Conservation (phyloP, 345 rosid species). For the Hibiscus trionum region DNA sequence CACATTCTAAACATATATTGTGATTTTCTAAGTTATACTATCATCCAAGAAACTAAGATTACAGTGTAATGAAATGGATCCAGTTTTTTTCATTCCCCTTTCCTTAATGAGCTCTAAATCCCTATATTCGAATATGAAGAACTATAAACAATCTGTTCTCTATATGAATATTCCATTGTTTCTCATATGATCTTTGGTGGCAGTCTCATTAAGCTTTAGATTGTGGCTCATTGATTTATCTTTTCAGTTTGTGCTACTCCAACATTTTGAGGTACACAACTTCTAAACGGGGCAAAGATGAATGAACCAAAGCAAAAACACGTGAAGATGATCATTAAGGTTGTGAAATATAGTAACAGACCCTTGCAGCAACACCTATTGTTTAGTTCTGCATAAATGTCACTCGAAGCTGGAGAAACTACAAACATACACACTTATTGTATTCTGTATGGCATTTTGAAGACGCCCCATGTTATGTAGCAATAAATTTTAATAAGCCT, state of each 20-base stretch:
- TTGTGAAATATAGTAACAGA: background rate
- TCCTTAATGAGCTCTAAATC: background rate
- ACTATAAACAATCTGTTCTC: background rate
- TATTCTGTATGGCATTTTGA: background rate
- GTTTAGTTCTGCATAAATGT: background rate
- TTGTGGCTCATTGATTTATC: too few species aligned
- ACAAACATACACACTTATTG: background rate
- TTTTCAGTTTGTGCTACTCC: too few species aligned
- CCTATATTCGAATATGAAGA: background rate
- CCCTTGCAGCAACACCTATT: background rate
- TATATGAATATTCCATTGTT: too few species aligned
- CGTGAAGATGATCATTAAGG: background rate
- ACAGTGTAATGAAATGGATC: background rate
- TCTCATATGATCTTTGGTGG: too few species aligned
- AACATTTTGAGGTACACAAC: too few species aligned
- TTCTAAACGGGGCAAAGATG: background rate
- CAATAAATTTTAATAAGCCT: background rate
- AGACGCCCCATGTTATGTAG: background rate
- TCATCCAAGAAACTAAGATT: background rate
- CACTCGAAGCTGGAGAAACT: background rate
- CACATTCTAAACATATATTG: background rate
- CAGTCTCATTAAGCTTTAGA: too few species aligned
- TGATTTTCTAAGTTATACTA: background rate
- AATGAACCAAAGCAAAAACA: background rate
- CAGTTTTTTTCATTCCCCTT: too few species aligned